A percentile compares a stretch with the other conserved stretches of the same genome.
Conservation (phyloP, 1,284 basidiomycete genomes). For the Ustilago lituana region DNA sequence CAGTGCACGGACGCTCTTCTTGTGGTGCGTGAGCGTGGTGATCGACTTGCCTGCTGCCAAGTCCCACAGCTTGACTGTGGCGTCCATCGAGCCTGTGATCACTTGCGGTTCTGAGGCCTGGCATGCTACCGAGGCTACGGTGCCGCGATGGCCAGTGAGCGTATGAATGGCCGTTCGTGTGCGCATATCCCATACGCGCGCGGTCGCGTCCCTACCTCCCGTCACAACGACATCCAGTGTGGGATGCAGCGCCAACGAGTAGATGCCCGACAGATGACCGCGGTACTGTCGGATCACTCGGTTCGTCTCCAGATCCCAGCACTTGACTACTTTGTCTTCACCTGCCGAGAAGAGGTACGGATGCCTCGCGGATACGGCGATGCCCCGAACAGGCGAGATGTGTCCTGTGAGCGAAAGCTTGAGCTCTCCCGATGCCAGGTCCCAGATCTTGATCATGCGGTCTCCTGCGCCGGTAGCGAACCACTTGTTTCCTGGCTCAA, state of each 20-base stretch:
- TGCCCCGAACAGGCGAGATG: constrained; percentile 92
- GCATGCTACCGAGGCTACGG: constrained; percentile 91
- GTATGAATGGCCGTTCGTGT: constrained; percentile 96
- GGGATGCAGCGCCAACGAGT: constrained; percentile 80
- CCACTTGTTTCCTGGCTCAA: constrained; percentile 98
- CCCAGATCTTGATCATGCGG: constrained; percentile 99
- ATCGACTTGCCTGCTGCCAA: constrained; percentile 97
- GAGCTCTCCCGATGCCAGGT: constrained; percentile 91
- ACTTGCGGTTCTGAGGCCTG: constrained; percentile 97
- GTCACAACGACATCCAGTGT: constrained; percentile 95
- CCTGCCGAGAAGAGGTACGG: constrained; percentile 97
- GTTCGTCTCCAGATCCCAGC: constrained; percentile 98
- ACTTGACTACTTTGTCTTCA: constrained; percentile 99
- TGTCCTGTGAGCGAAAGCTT: constrained; percentile 96
- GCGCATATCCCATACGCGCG: constrained; percentile 99
- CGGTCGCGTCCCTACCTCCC: constrained; percentile 91
- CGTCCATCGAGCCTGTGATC: constrained; percentile 97
- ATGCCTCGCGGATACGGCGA: constrained; percentile 90
- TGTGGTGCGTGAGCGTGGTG: constrained; percentile 95
- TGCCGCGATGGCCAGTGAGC: constrained; percentile 89
- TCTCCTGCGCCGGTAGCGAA: constrained; percentile 98
- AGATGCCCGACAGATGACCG: constrained; percentile 95
- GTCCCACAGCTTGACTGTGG: constrained; percentile 95
- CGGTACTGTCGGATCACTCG: constrained; percentile 99
- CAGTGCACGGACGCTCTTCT: constrained; percentile 91